These are phyloP conservation scores for Geranium rotundifolium DNA, from an alignment of 345 rosid species.

Conservation along the genomic window DNA sequence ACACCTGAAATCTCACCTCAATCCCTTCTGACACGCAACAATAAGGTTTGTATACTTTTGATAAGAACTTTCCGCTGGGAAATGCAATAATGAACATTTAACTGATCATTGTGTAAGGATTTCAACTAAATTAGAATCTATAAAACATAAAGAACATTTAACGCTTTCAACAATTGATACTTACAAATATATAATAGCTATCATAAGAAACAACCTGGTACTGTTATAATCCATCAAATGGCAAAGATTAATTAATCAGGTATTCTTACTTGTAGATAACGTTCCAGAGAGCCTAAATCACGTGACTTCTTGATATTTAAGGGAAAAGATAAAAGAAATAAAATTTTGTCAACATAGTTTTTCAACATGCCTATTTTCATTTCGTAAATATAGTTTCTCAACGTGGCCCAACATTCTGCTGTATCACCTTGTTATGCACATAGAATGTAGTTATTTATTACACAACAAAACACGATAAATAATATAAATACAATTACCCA, in stretches of 20 bases:
- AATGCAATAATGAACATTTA: slow-evolving; percentile 6
- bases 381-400: no score
- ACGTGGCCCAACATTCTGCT: no score
- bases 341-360: no score
- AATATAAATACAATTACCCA: no score
- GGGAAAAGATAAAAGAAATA: neutral
- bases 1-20: slow-evolving; percentile 34
- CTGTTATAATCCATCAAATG: no score
- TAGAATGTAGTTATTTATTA: no score
- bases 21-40: slow-evolving; percentile 89
- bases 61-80: slow-evolving; percentile 45
- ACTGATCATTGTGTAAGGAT: slow-evolving; percentile 1
- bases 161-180: no score
- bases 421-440: no score
- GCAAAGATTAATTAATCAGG: neutral
- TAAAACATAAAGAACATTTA: neutral
- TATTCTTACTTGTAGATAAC: neutral
- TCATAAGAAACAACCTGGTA: no score
- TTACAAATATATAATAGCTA: no score
- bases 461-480: no score
- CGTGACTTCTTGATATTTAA: neutral
- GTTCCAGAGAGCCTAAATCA: neutral
- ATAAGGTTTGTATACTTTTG: slow-evolving; percentile 65
- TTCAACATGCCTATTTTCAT: no score
- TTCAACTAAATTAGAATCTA: slow-evolving; percentile 6